These are phyloP conservation scores for Globisporangium alternatum DNA, from an alignment of 352 stramenopile genomes.

Conservation along the genomic window DNA sequence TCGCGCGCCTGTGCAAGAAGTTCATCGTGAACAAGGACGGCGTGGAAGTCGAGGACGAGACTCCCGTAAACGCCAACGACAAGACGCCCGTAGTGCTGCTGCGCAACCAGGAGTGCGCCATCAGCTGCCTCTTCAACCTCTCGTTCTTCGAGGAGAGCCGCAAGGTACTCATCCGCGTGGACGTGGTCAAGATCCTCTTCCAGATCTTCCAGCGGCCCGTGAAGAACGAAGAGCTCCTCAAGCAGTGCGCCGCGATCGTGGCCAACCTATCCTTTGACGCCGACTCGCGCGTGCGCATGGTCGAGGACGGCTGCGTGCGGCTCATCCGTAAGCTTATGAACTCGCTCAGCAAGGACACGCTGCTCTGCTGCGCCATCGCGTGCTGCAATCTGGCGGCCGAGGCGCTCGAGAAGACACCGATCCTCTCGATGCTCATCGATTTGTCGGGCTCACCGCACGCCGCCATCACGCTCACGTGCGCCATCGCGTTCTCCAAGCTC, in stretches of 20 bases:
- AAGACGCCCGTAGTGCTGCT: conserved; percentile 46
- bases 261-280: conserved; percentile 78
- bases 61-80: conserved; percentile 25
- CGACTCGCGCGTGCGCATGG: conserved; percentile 50
- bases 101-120: conserved; percentile 65
- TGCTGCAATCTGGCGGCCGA: conserved; percentile 77
- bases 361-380: conserved; percentile 67
- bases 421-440: conserved; percentile 80
- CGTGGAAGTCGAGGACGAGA: conserved; percentile 60
- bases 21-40: conserved; percentile 44
- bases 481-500: conserved; percentile 77
- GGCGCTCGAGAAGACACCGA: conserved; percentile 60
- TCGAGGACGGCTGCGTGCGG: conserved; percentile 62
- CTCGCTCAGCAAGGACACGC: conserved; percentile 48
- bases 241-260: conserved; percentile 57
- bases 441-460: conserved; percentile 60
- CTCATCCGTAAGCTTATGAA: conserved; percentile 72
- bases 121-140: conserved; percentile 77
- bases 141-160: conserved; percentile 69
- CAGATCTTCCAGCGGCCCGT: conserved; percentile 63
- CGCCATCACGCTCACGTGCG: conserved; percentile 68
- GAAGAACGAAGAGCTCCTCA: conserved; percentile 65
- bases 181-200: conserved; percentile 60
- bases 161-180: conserved; percentile 54
- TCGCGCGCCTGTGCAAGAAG: conserved; percentile 62